Base-by-base conservation (phyloP, 2,329 filamentous ascomycete genomes). In the Fusarium acutatum region DNA sequence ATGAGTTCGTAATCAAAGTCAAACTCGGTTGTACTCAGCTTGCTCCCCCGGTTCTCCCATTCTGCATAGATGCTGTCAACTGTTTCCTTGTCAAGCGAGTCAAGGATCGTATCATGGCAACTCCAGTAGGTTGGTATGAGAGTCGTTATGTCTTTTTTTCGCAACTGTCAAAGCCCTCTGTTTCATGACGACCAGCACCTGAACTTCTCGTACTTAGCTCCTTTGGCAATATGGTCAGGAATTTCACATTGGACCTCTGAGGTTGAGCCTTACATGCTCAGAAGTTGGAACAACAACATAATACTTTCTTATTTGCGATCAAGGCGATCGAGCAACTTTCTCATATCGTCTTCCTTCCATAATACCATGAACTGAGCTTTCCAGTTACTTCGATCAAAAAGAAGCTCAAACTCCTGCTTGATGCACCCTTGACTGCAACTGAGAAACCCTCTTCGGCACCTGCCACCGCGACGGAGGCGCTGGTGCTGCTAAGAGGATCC, bases 211-310 rank as follows among this genome's bases (percentile, higher is more conserved):
- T 8, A 15, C 17, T 5, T 17, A 35, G 30, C 30, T 22, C 9
- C 46, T 47, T 47, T n/a, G 30, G 30, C 12, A 32, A 11, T 10
- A 11, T 13, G 30, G 30, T 13, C 12, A 32, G 30, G 30, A 12
- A 32, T 12, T n/a, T 17, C 14, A 3, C 6, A n/a, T 5, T 17
- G 0, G 14, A 35, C 26, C 5, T 8, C 3, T 3, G 3, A 0
- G 13, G 30, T 15, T 3, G 30, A 20, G 17, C 5, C 30, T 8
- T 15, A 52, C 9, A 52, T 17, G n/a, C 47, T 26, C 6, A 52
- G 18, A 26, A 20, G 47, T 22, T 52, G 47, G 15, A 52, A 13
- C 13, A 35, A 11, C 4, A 52, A 3, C 6, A 15, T 2, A 7
- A 35, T 52, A 20, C 9, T 22, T 1, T 22, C 13, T 26, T 18